Base-by-base conservation (phyloP, 805 yeast genomes). In the Suhomyces emberorum region DNA sequence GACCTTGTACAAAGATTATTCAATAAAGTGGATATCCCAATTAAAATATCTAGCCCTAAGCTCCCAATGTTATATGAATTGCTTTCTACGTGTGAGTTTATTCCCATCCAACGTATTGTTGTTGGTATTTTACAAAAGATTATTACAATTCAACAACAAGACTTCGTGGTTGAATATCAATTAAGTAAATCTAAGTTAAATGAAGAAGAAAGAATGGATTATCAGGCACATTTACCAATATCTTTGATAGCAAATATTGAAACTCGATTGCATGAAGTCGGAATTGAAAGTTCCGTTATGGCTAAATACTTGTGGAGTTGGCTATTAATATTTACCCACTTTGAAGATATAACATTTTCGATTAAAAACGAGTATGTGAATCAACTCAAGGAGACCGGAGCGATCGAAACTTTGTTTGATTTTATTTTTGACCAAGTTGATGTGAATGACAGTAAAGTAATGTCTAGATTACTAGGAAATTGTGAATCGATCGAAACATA, bases 271-370 rank as follows among this genome's bases (percentile, higher is more conserved):
- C 32, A 37, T 17, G 63, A 59, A 15, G 40, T 47, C 19, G 54
- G 52, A 3, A 52, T 41, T 4, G 28, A 44, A 6, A 30, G 30
- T 7, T 22, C 34, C 12, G 40, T 15, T 2, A 47, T 69, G 30
- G 51, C 70, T 19, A 63, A 55, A 15, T 83, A 74, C 51, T 46
- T 83, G 22, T 81, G 85, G 81, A 63, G 77, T 38, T 88, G 95
- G 95, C 63, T 61, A 42, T 62, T 86, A 36, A 56, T 84, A 0
- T 69, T 84, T 43, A 63, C 61, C 19, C 79, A 79, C 55, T 83
- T 88, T 52, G 69, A 72, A 34, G 77, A 79, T 39, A 72, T 83
- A 4, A 77, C 93, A 1, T 78, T 77, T 45, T 73, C 76, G 27
- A 69, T 88, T 45, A 71, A 88, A 38, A 70, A 75, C 30, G 65